These are phyloP conservation scores for Cladophialophora yegresii DNA, from an alignment of 2,329 filamentous ascomycete species.

Conservation along the genomic window DNA sequence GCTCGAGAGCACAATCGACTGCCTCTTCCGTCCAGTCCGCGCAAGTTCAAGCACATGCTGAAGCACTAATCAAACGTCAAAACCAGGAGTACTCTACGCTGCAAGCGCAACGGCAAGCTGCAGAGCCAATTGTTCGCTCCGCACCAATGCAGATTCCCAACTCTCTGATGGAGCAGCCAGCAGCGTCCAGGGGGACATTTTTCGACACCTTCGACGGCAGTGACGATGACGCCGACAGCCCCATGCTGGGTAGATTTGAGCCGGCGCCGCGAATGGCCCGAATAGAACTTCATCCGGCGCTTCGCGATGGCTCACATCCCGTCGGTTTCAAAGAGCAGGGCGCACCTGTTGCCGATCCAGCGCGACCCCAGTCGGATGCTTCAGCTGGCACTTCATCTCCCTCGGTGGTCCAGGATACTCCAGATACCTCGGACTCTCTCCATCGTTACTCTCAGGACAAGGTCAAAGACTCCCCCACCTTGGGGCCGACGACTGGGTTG, in stretches of 20 bases:
- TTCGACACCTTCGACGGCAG: slow-evolving; percentile 38
- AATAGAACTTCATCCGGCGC: slow-evolving; percentile 44
- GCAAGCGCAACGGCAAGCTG: slow-evolving; percentile 13
- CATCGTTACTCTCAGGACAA: slow-evolving; percentile 20
- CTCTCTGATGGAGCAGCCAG: slow-evolving; percentile 17
- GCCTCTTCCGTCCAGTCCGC: slow-evolving; percentile 28
- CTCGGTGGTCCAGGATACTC: slow-evolving; percentile 27
- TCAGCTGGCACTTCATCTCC: slow-evolving; percentile 26
- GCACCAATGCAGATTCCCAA: neutral
- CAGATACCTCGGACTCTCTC: slow-evolving; percentile 24
- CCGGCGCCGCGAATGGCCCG: slow-evolving; percentile 33
- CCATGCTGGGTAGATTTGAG: slow-evolving; percentile 30
- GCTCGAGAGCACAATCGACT: slow-evolving; percentile 29
- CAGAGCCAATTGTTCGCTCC: neutral
- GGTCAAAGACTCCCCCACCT: slow-evolving; percentile 70
- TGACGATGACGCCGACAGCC: slow-evolving; percentile 42
- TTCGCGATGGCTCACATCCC: slow-evolving; percentile 41
- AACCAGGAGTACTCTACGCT: slow-evolving; percentile 34
- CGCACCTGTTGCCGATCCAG: neutral
- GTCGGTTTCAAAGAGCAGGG: slow-evolving; percentile 30
- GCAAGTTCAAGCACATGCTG: slow-evolving; percentile 31
- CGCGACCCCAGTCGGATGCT: slow-evolving; percentile 22
- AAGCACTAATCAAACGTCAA: slow-evolving; percentile 34
- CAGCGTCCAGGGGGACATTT: slow-evolving; percentile 32
- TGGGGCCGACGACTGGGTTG: slow-evolving; percentile 60